phyloP scores from a whole-genome alignment of 495 filamentous ascomycete species.

The Rostrohypoxylon terebratum region DNA sequence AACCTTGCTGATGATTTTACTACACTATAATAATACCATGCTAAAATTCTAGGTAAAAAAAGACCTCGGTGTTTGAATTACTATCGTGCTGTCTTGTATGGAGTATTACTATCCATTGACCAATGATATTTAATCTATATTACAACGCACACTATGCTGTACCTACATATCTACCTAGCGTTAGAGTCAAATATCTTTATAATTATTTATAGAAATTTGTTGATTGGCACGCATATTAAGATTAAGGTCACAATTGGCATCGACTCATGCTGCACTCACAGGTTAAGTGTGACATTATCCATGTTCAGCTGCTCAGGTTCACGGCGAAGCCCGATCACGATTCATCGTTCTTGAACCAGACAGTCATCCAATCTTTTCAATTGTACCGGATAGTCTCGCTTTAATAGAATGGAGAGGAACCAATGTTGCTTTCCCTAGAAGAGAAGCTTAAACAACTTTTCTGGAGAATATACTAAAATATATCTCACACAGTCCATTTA shows the following conservation, averaged over 20 bases:
- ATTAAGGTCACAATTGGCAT: background rate
- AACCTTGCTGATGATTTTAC: background rate
- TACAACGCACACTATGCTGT: background rate
- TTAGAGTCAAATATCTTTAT: background rate
- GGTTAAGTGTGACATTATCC: constrained; percentile 6
- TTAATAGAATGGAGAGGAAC: background rate
- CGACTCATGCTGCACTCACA: constrained; percentile 6
- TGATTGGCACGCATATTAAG: background rate
- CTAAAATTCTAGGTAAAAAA: background rate
- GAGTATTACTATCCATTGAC: constrained; percentile 22
- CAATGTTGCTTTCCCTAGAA: too few relatives aligned
- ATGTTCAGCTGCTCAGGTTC: background rate
- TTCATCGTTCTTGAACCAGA: background rate
- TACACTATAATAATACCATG: too few relatives aligned
- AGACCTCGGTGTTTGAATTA: background rate
- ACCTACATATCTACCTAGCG: too few relatives aligned
- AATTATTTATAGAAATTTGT: constrained; percentile 5
- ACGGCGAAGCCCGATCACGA: constrained; percentile 1
- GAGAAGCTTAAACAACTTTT: too few relatives aligned
- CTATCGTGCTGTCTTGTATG: background rate
- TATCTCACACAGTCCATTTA: too few relatives aligned
- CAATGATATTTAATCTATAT: constrained; percentile 24
- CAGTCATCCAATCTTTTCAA: background rate
- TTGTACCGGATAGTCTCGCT: background rate
- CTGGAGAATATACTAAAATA: too few relatives aligned